Conservation (phyloP, 805 yeast species). For the Torulaspora quercuum region DNA sequence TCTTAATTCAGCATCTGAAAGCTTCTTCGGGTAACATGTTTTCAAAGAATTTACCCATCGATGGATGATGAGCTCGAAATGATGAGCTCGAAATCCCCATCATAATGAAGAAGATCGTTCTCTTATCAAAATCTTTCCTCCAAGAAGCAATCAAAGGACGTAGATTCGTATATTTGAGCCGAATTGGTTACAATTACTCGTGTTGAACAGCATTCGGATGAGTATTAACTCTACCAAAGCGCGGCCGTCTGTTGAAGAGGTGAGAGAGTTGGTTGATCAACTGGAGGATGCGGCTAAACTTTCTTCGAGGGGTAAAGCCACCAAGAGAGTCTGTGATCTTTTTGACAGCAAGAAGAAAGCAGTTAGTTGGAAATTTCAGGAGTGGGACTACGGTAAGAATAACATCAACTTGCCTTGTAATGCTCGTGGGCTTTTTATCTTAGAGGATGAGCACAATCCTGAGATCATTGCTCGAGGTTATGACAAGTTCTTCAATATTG, state of each 20-base stretch:
- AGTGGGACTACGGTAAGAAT: constrained; percentile 74
- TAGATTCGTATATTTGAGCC: no score
- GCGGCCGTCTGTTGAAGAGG: constrained; percentile 4
- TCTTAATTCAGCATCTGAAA: no score
- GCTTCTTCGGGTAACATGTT: no score
- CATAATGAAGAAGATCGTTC: no score
- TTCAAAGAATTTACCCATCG: no score
- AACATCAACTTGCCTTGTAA: constrained; percentile 58
- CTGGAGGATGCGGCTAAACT: constrained; percentile 25
- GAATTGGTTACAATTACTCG: no score
- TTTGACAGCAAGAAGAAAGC: constrained; percentile 29
- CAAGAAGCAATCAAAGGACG: no score
- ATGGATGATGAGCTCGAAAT: not conserved
- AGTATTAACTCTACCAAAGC: not conserved
- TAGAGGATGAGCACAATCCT: constrained; percentile 35
- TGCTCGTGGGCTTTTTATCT: constrained; percentile 80
- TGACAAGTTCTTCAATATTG: constrained; percentile 86
- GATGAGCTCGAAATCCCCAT: not conserved
- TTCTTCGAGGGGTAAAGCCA: constrained; percentile 35
- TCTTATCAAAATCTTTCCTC: no score
- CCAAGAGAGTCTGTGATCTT: constrained; percentile 30
- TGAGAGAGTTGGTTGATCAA: constrained; percentile 16
- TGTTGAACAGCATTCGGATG: not conserved
- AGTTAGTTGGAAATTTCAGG: constrained; percentile 76
- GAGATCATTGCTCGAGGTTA: constrained; percentile 78